Conservation (phyloP, 768 basidiomycete species). For the Ramaria sp. region DNA sequence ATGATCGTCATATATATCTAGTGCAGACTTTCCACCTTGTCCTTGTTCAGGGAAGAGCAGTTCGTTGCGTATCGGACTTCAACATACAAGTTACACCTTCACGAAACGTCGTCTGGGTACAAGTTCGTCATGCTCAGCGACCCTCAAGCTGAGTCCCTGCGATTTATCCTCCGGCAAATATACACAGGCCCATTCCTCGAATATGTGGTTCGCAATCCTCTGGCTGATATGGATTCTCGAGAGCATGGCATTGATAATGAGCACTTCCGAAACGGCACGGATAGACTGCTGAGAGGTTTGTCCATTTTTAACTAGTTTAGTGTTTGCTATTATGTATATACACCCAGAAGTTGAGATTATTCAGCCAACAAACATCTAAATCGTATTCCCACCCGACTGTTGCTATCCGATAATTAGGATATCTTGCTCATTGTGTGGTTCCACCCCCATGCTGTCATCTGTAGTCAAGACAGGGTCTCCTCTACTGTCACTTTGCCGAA, state of each 20-base stretch:
- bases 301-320: constrained; percentile 29
- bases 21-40: not conserved
- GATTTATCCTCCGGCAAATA: constrained; percentile 75
- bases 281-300: constrained; percentile 59
- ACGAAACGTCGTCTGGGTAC: constrained; percentile 85
- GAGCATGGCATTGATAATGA: constrained; percentile 89
- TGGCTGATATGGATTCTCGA: constrained; percentile 72
- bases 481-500: not conserved
- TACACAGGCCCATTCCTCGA: constrained; percentile 92
- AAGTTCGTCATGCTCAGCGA: constrained; percentile 94
- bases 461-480: not conserved
- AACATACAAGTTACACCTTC: constrained; percentile 86
- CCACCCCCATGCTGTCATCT: not conserved
- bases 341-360: not conserved
- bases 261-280: constrained; percentile 72
- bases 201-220: constrained; percentile 87
- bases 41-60: constrained; percentile 62
- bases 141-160: constrained; percentile 71
- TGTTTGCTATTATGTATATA: not conserved
- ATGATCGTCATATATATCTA: not conserved
- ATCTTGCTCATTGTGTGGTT: not conserved
- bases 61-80: constrained; percentile 89
- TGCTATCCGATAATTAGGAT: not conserved
- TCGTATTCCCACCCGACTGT: not conserved
- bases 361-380: not conserved